Evolutionary conservation across 2,329 filamentous ascomycete species (phyloP), one percentile per base, ranked within the genome.

Genomic region (Phoma sp.): DNA sequence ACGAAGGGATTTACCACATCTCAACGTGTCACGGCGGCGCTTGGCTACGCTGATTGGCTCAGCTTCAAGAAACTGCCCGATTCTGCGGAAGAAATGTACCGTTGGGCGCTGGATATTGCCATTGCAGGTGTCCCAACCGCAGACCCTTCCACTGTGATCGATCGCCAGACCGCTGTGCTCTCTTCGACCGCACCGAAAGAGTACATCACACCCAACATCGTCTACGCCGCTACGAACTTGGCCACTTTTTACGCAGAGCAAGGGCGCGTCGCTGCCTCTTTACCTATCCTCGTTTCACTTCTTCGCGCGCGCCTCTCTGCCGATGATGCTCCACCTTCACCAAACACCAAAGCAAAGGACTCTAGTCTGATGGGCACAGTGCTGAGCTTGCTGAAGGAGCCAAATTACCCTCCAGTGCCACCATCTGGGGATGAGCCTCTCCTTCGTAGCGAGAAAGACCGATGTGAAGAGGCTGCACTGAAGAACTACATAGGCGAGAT

Each of bases 401-500:
- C 81, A 1, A 73, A 77, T 33, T 96, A 92, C 69, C 92, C 93
- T 0, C 74, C 85, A 0, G 83, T 90, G 0, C 89, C 88, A 0
- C 79, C 84, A 0, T 87, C 90, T 42, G 93, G 93, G 47, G 84
- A 89, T 39, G 77, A 84, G 3, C 81, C 88, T 0, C 86, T 93
- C 0, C 76, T 82, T 51, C 88, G 91, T 39, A 84, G 84, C 49
- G 70, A 85, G 9, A 79, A 82, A 23, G 86, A 90, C 6, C 83
- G 84, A 30, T 97, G 93, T 74, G 89, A 95, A 61, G 93, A 97
- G 74, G 92, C 92, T 2, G 91, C 86, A 0, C 77, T 97, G 12
- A 92, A 92, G 81, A 83, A 92, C 20, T 95, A 96, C 74, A 93
- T 98, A 59, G 93, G 93, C 53, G 93, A 98, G 77, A 96, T 98